Percentiles rank a stretch among this genome's conserved stretches.
Conservation (phyloP, 148 eudicot species). For the Vaccinium darrowii region DNA sequence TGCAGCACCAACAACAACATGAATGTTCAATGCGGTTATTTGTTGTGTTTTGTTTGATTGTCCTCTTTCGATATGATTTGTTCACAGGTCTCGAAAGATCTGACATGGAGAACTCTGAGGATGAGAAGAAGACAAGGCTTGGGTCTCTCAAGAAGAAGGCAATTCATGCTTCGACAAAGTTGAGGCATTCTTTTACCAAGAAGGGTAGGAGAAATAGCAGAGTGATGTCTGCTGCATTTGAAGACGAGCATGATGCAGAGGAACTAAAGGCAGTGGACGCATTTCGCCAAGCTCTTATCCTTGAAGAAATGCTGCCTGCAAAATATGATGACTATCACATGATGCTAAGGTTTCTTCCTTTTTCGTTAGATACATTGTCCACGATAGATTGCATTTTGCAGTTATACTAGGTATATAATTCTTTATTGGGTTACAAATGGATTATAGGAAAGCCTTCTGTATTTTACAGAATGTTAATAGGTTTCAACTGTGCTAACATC, state of each 20-base stretch:
- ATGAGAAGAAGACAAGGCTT: slow-evolving; percentile 66
- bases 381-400: background rate
- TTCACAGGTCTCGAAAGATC: slow-evolving; percentile 47
- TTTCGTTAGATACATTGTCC: slow-evolving; percentile 7
- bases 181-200: slow-evolving; percentile 61
- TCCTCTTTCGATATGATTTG: background rate
- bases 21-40: background rate
- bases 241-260: slow-evolving; percentile 84
- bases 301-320: slow-evolving; percentile 77
- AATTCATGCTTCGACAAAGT: slow-evolving; percentile 58
- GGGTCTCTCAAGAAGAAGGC: slow-evolving; percentile 74
- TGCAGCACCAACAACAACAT: background rate
- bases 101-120: slow-evolving; percentile 51
- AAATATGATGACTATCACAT: slow-evolving; percentile 85
- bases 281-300: slow-evolving; percentile 68
- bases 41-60: background rate
- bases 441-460: background rate
- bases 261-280: slow-evolving; percentile 78
- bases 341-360: slow-evolving; percentile 58
- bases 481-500: background rate
- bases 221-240: slow-evolving; percentile 72
- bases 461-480: background rate
- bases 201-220: slow-evolving; percentile 65
- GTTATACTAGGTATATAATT: background rate
- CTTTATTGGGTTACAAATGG: background rate